Evolutionary conservation across 257 asterid genomes (phyloP).

Genomic region (Misopates orontium): DNA sequence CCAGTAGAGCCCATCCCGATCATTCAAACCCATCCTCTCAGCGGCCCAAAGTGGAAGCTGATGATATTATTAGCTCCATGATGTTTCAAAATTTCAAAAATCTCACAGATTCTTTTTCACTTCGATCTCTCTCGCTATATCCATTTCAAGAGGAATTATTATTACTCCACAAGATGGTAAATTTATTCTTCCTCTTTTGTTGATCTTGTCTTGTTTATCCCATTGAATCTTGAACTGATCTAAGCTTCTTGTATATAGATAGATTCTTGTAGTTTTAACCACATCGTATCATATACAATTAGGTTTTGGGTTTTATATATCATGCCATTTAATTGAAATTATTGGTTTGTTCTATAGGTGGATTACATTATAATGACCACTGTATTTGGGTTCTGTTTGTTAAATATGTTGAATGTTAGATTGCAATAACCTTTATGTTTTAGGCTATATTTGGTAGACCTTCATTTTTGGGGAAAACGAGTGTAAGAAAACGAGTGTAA

Average conservation of each 20-base stretch:
- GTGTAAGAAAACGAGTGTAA: no score
- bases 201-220: neutral
- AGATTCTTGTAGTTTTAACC: neutral
- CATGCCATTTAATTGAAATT: no score
- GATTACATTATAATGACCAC: no score
- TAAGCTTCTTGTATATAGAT: slow-evolving; percentile 2
- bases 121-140: slow-evolving; percentile 17
- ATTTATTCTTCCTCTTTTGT: neutral
- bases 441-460: no score
- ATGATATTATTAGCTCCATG: neutral
- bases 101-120: slow-evolving; percentile 13
- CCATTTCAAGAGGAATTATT: slow-evolving; percentile 14
- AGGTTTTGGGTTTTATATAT: no score
- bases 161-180: slow-evolving; percentile 26
- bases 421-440: no score
- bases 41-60: neutral
- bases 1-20: no score
- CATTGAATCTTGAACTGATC: neutral
- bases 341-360: no score
- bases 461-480: no score
- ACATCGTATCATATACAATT: neutral
- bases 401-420: no score
- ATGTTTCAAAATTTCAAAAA: slow-evolving; percentile 22
- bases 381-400: no score
- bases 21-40: neutral